Base-by-base conservation (phyloP, 2,329 filamentous ascomycete genomes). In the Nigrospora oryzae region DNA sequence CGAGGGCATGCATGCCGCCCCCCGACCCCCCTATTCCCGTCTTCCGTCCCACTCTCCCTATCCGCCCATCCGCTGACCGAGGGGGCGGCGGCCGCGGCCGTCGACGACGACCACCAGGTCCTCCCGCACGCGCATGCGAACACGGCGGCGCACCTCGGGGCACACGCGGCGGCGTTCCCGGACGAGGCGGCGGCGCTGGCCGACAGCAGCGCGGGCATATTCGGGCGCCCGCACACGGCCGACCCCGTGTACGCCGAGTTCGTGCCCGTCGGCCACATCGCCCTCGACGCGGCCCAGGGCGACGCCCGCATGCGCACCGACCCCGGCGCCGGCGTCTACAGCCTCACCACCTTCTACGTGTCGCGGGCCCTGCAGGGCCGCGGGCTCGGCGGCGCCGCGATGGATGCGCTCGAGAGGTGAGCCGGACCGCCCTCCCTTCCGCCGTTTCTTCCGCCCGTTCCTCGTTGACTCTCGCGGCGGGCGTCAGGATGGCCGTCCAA, bases 261-360 rank as follows among this genome's bases (percentile, higher is more conserved):
- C 36, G 37, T 55, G 6, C 61, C 61, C 1, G 48, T 64, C 17
- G 61, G 61, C 4, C 61, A 64, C 38, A 58, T 63, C 33, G 53
- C 57, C 3, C 52, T 64, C 4, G 56, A 57, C 45, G 44, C 38
- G 4, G 48, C 52, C 28, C 48, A 54, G 8, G 32, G 47, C 1
- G 41, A 51, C 4, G 39, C 49, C 2, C 49, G 48, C 17, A 42
- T 58, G 4, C 11, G 32, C 14, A 54, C 53, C 0, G 48, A 49
- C 14, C 44, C 50, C 11, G 32, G 48, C 4, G 40, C 48, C 6
- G 56, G 55, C 10, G 17, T 56, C 28, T 46, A 57, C 39, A 53
- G 53, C 1, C 49, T 59, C 34, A 47, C 48, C 40, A 51, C 49
- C 11, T 57, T 59, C 41, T 59, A 56, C 30, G 49, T 59, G 42